A percentile compares a stretch with the other conserved stretches of the same genome.
These are phyloP conservation scores for Wickerhamomyces sydowiorum DNA, from an alignment of 805 yeast species.

Conservation along the genomic window DNA sequence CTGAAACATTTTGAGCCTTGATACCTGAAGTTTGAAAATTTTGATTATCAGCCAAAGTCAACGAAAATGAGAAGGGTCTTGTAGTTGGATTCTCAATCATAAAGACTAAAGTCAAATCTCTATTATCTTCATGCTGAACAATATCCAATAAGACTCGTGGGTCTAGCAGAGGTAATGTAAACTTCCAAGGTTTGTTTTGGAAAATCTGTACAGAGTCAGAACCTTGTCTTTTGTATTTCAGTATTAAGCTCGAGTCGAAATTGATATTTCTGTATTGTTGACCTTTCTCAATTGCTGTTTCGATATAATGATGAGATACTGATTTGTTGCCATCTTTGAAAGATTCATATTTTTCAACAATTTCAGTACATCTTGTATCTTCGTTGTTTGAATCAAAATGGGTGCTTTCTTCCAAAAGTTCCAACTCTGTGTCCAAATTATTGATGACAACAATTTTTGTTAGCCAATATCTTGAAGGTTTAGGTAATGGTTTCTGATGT, in stretches of 20 bases:
- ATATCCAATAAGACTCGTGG: constrained; percentile 57
- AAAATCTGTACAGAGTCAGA: constrained; percentile 23
- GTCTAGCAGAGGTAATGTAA: constrained; percentile 57
- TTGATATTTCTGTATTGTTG: constrained; percentile 34
- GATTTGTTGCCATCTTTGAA: constrained; percentile 4
- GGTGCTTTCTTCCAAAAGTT: constrained; percentile 29
- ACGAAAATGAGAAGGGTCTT: constrained; percentile 56
- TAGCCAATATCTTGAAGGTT: constrained; percentile 32
- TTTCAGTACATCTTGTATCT: constrained; percentile 27
- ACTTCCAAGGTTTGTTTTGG: constrained; percentile 38
- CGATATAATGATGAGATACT: constrained; percentile 14
- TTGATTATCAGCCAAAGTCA: constrained; percentile 34
- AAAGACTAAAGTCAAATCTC: constrained; percentile 34
- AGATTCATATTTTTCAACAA: constrained; percentile 3
- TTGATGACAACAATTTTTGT: constrained; percentile 25
- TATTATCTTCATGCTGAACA: constrained; percentile 14
- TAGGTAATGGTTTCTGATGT: constrained; percentile 18
- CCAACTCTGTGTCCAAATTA: constrained; percentile 19
- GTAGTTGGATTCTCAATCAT: constrained; percentile 73
- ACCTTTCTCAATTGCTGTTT: constrained; percentile 32
- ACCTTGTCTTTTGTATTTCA: constrained; percentile 30
- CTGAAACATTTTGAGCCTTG: constrained; percentile 21
- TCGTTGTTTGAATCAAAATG: constrained; percentile 26
- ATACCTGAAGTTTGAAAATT: constrained; percentile 32
- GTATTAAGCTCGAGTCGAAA: constrained; percentile 19